Evolutionary conservation across 495 filamentous ascomycete species (phyloP).

Genomic region (Tuber umbilicatum): DNA sequence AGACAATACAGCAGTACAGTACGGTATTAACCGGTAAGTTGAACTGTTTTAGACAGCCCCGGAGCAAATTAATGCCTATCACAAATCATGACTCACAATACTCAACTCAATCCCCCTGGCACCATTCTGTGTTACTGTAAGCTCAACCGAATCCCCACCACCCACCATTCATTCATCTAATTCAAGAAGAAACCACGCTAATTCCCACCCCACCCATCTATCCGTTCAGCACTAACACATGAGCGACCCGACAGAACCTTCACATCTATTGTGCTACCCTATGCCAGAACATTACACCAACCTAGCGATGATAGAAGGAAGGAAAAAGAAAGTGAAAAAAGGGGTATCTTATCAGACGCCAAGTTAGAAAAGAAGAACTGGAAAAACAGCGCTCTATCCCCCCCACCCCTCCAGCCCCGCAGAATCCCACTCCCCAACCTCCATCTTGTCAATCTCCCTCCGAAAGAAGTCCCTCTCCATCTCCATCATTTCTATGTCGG

Average conservation of each 20-base stretch:
- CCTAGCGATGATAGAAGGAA: not conserved
- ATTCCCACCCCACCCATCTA: not conserved
- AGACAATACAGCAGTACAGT: not conserved
- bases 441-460: conserved; percentile 80
- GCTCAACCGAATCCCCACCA: not conserved
- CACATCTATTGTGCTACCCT: not conserved
- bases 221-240: not conserved
- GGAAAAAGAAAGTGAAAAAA: not conserved
- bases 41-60: not conserved
- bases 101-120: not conserved
- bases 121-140: not conserved
- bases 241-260: not conserved
- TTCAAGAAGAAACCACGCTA: not conserved
- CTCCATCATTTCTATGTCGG: conserved; percentile 58
- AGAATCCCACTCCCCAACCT: conserved; percentile 45
- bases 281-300: not conserved
- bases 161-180: not conserved
- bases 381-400: conserved; percentile 1
- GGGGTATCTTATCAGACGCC: not conserved
- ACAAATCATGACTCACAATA: not conserved
- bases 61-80: not conserved
- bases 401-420: conserved; percentile 45
- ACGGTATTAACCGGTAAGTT: not conserved
- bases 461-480: conserved; percentile 87
- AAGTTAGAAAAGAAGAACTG: not conserved